Conservation (phyloP, 768 basidiomycete genomes). For the Amanita inopinata region DNA sequence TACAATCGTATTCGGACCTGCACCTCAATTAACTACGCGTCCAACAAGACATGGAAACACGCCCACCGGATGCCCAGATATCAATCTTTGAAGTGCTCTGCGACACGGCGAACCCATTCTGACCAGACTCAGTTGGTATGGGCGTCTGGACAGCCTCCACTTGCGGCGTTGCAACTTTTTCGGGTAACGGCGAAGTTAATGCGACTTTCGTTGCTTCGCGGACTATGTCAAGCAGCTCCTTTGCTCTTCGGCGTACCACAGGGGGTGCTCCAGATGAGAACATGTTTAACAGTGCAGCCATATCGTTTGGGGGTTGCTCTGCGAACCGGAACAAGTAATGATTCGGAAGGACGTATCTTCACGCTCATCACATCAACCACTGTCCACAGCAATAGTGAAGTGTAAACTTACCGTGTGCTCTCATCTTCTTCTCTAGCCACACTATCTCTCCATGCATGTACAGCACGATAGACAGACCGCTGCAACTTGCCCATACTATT, state of each 20-base stretch:
- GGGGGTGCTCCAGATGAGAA: slow-evolving; percentile 49
- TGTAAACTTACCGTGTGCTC: slow-evolving; percentile 51
- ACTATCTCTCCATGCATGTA: slow-evolving; percentile 80
- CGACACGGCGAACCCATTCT: too few relatives aligned
- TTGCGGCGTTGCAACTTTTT: neutral
- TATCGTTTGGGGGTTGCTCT: slow-evolving; percentile 61
- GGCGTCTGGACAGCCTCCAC: neutral
- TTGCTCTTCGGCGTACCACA: slow-evolving; percentile 50
- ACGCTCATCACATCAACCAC: neutral
- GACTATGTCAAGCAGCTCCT: slow-evolving; percentile 59
- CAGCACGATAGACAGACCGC: slow-evolving; percentile 53
- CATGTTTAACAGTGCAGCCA: slow-evolving; percentile 47
- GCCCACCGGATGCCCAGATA: slow-evolving; percentile 5
- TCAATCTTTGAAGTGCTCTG: neutral
- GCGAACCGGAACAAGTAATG: slow-evolving; percentile 65
- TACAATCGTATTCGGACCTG: neutral
- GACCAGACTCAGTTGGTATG: neutral
- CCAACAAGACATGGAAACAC: too few relatives aligned
- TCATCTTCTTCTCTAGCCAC: slow-evolving; percentile 81
- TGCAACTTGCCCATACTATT: slow-evolving; percentile 33
- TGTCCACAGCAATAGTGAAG: neutral
- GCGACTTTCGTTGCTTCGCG: slow-evolving; percentile 31
- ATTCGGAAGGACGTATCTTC: slow-evolving; percentile 67
- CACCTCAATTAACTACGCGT: neutral
- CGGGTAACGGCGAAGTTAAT: neutral